Evolutionary conservation across 768 basidiomycete genomes (phyloP).

Genomic region (Mycena filopes): DNA sequence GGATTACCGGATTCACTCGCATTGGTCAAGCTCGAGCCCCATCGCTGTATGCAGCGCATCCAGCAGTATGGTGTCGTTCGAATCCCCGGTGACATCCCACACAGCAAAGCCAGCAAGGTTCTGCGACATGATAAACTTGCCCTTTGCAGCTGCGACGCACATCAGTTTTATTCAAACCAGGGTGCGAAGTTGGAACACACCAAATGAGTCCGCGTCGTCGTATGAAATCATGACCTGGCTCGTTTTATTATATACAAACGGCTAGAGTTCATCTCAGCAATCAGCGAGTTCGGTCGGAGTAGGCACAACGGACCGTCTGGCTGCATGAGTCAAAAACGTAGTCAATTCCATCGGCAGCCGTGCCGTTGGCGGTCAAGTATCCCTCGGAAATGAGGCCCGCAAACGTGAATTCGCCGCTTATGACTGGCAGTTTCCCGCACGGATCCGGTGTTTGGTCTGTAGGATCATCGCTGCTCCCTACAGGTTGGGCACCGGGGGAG

Average conservation of each 20-base stretch:
- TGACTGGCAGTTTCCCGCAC: constrained; percentile 66
- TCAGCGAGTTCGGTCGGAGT: background rate
- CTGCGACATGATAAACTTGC: constrained; percentile 61
- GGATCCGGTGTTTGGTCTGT: constrained; percentile 55
- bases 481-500: constrained; percentile 52
- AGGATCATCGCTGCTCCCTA: constrained; percentile 73
- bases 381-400: constrained; percentile 69
- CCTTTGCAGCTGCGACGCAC: constrained; percentile 56
- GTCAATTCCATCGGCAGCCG: constrained; percentile 53
- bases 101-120: constrained; percentile 73
- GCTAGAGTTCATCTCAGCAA: constrained; percentile 51
- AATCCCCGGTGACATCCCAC: constrained; percentile 80
- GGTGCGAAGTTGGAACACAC: constrained; percentile 31
- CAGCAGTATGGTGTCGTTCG: constrained; percentile 66
- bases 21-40: constrained; percentile 26
- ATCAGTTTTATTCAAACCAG: background rate
- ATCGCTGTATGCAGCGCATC: constrained; percentile 62
- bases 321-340: constrained; percentile 74
- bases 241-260: constrained; percentile 70
- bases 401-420: constrained; percentile 69
- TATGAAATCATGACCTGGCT: constrained; percentile 70
- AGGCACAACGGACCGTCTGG: constrained; percentile 66
- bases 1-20: no score
- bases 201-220: constrained; percentile 70
- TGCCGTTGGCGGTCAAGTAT: constrained; percentile 60